Percentiles rank a stretch among this genome's conserved stretches.
Evolutionary conservation across 768 basidiomycete species (phyloP).

Genomic region (Hygrocybe coccinea): DNA sequence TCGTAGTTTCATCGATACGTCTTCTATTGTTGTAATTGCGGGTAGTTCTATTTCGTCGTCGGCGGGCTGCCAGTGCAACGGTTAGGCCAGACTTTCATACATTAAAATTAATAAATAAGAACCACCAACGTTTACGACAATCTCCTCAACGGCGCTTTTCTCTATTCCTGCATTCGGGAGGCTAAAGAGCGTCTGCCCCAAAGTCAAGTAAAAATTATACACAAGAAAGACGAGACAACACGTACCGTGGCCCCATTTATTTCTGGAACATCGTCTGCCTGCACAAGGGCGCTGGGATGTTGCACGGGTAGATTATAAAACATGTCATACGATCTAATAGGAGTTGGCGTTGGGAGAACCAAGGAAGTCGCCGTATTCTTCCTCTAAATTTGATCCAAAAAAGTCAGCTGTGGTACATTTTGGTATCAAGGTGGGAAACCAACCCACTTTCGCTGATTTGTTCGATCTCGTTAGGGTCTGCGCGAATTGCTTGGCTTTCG

Average conservation of each 20-base stretch:
- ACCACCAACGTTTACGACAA: neutral
- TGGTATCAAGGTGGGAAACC: neutral
- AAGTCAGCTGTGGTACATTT: neutral
- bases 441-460: neutral
- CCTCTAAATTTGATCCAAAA: neutral
- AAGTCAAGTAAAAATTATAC: neutral
- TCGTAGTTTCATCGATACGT: neutral
- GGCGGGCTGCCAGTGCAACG: neutral
- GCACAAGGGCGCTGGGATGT: neutral
- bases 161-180: conserved; percentile 15
- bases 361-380: neutral
- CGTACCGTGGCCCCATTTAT: neutral
- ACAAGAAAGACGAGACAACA: conserved; percentile 4
- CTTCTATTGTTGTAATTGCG: neutral
- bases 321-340: neutral
- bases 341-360: neutral
- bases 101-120: neutral
- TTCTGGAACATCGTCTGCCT: conserved; percentile 12
- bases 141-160: neutral
- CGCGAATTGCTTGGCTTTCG: conserved; percentile 5
- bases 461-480: conserved; percentile 1
- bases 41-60: neutral
- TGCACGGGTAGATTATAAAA: neutral
- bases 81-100: neutral
- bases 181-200: conserved; percentile 26